Base-by-base conservation (phyloP, 306 rosid genomes). In the Glycine soja region DNA sequence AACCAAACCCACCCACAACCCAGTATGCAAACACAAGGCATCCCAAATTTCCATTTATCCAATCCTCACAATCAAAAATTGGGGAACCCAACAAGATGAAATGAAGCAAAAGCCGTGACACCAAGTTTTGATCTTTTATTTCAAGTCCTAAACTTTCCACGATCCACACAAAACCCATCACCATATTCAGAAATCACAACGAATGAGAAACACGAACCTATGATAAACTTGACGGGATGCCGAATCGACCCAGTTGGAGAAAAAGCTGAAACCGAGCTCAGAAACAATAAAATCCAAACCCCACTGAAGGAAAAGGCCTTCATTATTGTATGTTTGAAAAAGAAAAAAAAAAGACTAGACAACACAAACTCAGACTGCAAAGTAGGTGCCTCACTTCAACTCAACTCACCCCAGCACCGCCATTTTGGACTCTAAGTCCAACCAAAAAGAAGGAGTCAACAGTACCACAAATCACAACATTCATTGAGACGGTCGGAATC, bases 201-300 rank as follows among this genome's bases (percentile, higher is more conserved):
- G 74, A 77, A 85, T 5, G 51, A 81, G 66, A 54, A 80, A 79
- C 38, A 75, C 94, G 46, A 63, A 93, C 99, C 99, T 86, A 88
- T 61, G 57, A 85, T 71, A 70, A 88, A 81, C 52, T 86, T 90
- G 11, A 80, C 63, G 46, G 59, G 67, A 75, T 83, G 82, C n/a
- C 50, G 14, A 38, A 54, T 24, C 32, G 72, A 75, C 70, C 84
- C 92, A 85, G 81, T 58, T 8, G 69, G 68, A 75, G 88, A 56
- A 3, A 56, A 75, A 76, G 93, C 93, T 71, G 92, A 90, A 82
- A 88, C 81, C n/a, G 87, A 88, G 90, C 86, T 83, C 38, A 83
- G 57, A 85, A 75, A 86, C 36, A 74, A 72, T 73, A 81, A 86
- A 62, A 80, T 58, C 34, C 46, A 74, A 65, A 80, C 78, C 84